These are phyloP conservation scores for Blastobotrys capitulatus DNA, from an alignment of 1,139 yeast genomes.

Conservation along the genomic window DNA sequence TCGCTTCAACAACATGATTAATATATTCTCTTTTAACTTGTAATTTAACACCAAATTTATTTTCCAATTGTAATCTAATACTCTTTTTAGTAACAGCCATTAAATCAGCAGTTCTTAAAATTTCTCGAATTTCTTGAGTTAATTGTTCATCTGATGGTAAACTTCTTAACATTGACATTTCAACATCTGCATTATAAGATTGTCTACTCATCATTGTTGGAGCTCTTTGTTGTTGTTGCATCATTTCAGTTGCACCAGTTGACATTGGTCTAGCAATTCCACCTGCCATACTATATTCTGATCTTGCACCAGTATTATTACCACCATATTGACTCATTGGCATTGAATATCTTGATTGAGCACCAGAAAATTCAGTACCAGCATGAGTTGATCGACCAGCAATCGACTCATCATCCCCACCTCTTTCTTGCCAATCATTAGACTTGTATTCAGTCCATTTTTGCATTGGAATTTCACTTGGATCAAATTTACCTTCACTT, in stretches of 20 bases:
- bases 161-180: constrained; percentile 22
- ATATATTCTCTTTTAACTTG: constrained; percentile 35
- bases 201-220: constrained; percentile 12
- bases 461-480: constrained; percentile 36
- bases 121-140: constrained; percentile 35
- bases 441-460: constrained; percentile 39
- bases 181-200: constrained; percentile 19
- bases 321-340: constrained; percentile 6
- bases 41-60: constrained; percentile 33
- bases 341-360: constrained; percentile 16
- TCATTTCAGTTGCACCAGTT: constrained; percentile 9
- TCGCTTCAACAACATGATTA: constrained; percentile 37
- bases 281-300: constrained; percentile 8
- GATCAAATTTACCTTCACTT: constrained; percentile 39
- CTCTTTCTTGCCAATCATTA: constrained; percentile 28
- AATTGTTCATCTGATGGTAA: constrained; percentile 36
- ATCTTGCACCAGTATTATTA: constrained; percentile 1
- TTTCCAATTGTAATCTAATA: constrained; percentile 34
- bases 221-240: neutral
- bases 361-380: constrained; percentile 5
- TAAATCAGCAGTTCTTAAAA: constrained; percentile 36
- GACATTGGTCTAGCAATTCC: constrained; percentile 10
- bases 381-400: constrained; percentile 12
- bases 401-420: constrained; percentile 17
- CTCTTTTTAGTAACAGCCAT: constrained; percentile 38